A percentile compares a stretch with the other conserved stretches of the same genome.
Evolutionary conservation across 208 protist genomes (phyloP).

Genomic region (Chromosphaera perkinsii): DNA sequence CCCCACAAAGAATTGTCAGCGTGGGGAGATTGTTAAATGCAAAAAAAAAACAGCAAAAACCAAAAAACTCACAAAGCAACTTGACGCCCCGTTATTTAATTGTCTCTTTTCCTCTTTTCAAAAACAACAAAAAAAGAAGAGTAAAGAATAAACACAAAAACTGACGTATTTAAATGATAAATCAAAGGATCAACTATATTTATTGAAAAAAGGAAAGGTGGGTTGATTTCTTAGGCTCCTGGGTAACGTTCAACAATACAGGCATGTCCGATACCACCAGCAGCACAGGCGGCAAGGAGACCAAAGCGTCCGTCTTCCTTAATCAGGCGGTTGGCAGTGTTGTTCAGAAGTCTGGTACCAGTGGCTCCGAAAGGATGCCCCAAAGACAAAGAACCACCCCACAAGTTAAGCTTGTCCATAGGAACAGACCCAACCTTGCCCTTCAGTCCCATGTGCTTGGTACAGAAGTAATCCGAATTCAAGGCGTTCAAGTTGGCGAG

Average conservation of each 20-base stretch:
- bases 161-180: too few relatives aligned
- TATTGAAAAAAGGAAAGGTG: too few relatives aligned
- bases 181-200: too few relatives aligned
- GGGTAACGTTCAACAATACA: slow-evolving; percentile 22
- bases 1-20: too few relatives aligned
- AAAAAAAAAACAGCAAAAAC: too few relatives aligned
- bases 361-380: slow-evolving; percentile 59
- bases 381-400: slow-evolving; percentile 54
- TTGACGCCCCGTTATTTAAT: too few relatives aligned
- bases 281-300: slow-evolving; percentile 53
- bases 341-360: slow-evolving; percentile 40
- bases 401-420: slow-evolving; percentile 50
- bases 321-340: slow-evolving; percentile 39
- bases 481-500: slow-evolving; percentile 50
- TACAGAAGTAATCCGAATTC: slow-evolving; percentile 43
- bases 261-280: slow-evolving; percentile 35
- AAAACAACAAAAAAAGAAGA: too few relatives aligned
- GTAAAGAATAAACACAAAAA: too few relatives aligned
- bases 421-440: slow-evolving; percentile 31
- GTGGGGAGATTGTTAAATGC: too few relatives aligned
- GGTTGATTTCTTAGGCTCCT: too few relatives aligned
- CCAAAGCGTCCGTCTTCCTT: slow-evolving; percentile 38
- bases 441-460: slow-evolving; percentile 27
- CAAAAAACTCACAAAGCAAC: too few relatives aligned
- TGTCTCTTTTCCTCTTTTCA: too few relatives aligned